Evolutionary conservation across 768 basidiomycete species (phyloP), one percentile per base, ranked within the genome.

Genomic region (Leccinum sublutescens): DNA sequence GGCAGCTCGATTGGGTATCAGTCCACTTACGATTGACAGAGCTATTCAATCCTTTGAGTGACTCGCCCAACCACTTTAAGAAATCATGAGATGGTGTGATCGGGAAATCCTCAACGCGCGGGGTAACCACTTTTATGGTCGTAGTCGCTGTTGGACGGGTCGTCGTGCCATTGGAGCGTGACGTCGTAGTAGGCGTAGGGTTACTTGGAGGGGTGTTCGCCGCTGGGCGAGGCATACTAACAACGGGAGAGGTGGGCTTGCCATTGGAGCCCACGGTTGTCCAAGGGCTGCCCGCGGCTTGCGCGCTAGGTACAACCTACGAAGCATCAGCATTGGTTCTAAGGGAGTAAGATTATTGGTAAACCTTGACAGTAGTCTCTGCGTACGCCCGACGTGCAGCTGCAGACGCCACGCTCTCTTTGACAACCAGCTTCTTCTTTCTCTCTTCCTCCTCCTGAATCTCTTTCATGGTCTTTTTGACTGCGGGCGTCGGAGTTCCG

Each of bases 371-470:
- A 2, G 88, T 87, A 31, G 84, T 83, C 59, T 94, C 93, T 4
- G 91, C 91, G 67, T 95, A 90, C 4, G 80, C 88, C 54, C 91
- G 80, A 69, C 88, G 84, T 8, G 83, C 78, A 40, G 82, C 80
- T 21, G 82, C 78, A 12, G 83, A 76, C 9, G 81, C 81, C 55
- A 78, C 78, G 55, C 80, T 85, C 62, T 90, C 85, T 71, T 87
- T 88, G 7, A 77, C 74, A 1, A 79, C 79, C 29, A 76, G 66
- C 74, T 87, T 90, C 79, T 93, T 95, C 62, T 89, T 82, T 62
- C 78, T 83, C 74, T 96, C 93, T 69, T 99, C 97, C 67, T 99
- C 97, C 74, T 98, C 96, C 69, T 96, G 93, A 43, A 99, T 99
- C 78, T 99, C 95, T 78, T 96, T 98, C 88, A 99, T 88, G 2